Evolutionary conservation across 371 early-diverging fungal genomes (phyloP).

Genomic region (Apophysomyces elegans): DNA sequence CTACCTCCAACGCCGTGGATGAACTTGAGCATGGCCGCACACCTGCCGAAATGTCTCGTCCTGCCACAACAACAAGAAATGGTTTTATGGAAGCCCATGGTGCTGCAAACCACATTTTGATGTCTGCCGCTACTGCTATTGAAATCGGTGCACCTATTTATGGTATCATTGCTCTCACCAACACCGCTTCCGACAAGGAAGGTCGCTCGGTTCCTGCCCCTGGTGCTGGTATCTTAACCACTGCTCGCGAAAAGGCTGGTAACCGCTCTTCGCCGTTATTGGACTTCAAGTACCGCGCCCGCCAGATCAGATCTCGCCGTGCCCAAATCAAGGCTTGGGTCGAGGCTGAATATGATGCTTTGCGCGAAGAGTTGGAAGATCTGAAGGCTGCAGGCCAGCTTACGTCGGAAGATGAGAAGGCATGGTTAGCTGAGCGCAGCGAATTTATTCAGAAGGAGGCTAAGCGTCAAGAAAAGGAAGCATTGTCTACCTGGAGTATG

Average conservation of each 20-base stretch:
- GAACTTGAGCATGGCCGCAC: slow-evolving; percentile 89
- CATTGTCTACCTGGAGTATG: slow-evolving; percentile 82
- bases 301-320: slow-evolving; percentile 82
- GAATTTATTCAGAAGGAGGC: slow-evolving; percentile 87
- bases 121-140: slow-evolving; percentile 89
- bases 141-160: slow-evolving; percentile 96
- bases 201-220: slow-evolving; percentile 96
- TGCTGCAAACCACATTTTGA: slow-evolving; percentile 89
- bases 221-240: slow-evolving; percentile 94
- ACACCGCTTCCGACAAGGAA: slow-evolving; percentile 97
- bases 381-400: slow-evolving; percentile 68
- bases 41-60: slow-evolving; percentile 92
- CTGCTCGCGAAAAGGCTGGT: slow-evolving; percentile 80
- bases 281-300: slow-evolving; percentile 89
- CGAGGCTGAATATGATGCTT: slow-evolving; percentile 76
- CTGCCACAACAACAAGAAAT: slow-evolving; percentile 87
- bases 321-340: slow-evolving; percentile 88
- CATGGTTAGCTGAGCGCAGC: slow-evolving; percentile 78
- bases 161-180: slow-evolving; percentile 90
- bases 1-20: slow-evolving; percentile 84
- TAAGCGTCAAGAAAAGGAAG: slow-evolving; percentile 84
- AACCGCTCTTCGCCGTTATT: slow-evolving; percentile 79
- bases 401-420: slow-evolving; percentile 61
- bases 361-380: slow-evolving; percentile 77
- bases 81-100: slow-evolving; percentile 98